These are phyloP conservation scores for Fraxinus floribunda DNA, from an alignment of 305 asterid species.

Conservation along the genomic window DNA sequence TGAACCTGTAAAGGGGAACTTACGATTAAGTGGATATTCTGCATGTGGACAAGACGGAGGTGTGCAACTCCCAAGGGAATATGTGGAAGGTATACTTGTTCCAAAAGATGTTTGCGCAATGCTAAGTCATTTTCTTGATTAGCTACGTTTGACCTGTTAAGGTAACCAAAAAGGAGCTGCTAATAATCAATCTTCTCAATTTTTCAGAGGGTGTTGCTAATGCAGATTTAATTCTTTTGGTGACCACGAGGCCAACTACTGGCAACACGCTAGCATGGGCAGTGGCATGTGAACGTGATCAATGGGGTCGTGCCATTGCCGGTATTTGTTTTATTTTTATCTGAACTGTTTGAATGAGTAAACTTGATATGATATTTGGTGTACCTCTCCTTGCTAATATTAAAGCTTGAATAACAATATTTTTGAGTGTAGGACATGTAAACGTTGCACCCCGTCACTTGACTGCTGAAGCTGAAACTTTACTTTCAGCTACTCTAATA, in stretches of 20 bases:
- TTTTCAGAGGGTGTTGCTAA: conserved; percentile 79
- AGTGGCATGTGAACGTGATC: conserved; percentile 98
- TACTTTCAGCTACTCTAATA: conserved; percentile 86
- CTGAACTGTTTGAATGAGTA: conserved; percentile 18
- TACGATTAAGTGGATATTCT: conserved; percentile 93
- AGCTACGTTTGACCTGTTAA: neutral
- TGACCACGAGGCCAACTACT: conserved; percentile 96
- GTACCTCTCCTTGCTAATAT: neutral
- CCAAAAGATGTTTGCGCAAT: conserved; percentile 4
- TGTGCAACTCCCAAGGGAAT: conserved; percentile 88
- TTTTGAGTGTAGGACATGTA: conserved; percentile 67
- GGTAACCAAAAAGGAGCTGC: neutral
- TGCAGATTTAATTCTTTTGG: conserved; percentile 93
- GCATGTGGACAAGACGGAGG: conserved; percentile 99
- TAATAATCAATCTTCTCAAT: conserved; percentile 7
- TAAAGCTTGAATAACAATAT: conserved; percentile 11
- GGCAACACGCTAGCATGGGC: conserved; percentile 98
- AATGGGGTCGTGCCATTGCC: conserved; percentile 99
- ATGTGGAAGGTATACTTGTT: conserved; percentile 68
- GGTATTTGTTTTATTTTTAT: conserved; percentile 36
- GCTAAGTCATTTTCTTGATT: conserved; percentile 14
- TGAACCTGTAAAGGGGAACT: conserved; percentile 83
- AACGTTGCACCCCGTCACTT: conserved; percentile 98
- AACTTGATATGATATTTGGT: neutral
- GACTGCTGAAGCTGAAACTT: conserved; percentile 93